Evolutionary conservation across 192 early-diverging fungal genomes (phyloP).

Genomic region (Coemansia guatemalensis): DNA sequence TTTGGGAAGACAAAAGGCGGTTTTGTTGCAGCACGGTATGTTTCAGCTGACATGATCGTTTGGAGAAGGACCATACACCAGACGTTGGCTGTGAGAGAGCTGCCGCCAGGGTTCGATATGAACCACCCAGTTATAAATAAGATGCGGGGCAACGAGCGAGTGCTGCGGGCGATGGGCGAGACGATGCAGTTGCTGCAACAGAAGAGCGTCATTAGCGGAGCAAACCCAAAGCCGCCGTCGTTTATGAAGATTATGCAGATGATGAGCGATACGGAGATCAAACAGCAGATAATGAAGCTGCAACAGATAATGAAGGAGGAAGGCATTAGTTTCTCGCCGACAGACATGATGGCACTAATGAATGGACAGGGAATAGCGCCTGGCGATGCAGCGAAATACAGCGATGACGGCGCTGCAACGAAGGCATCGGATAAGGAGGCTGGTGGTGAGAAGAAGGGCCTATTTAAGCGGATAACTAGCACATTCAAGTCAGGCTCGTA

Average conservation of each 20-base stretch:
- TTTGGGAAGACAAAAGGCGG: too few relatives aligned
- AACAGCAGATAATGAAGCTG: constrained; percentile 14
- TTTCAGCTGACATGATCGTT: neutral
- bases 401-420: neutral
- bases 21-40: neutral
- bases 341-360: constrained; percentile 29
- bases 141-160: constrained; percentile 25
- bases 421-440: neutral
- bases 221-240: constrained; percentile 24
- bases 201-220: constrained; percentile 17
- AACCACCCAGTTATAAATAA: constrained; percentile 21
- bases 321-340: constrained; percentile 30
- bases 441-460: constrained; percentile 5
- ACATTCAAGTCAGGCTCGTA: constrained; percentile 24
- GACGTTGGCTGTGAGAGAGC: neutral
- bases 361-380: neutral
- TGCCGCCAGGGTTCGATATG: constrained; percentile 10
- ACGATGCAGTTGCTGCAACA: constrained; percentile 26
- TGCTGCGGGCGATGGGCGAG: constrained; percentile 15
- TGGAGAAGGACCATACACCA: constrained; percentile 6
- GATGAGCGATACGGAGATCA: constrained; percentile 32
- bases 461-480: constrained; percentile 17
- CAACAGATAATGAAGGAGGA: constrained; percentile 31
- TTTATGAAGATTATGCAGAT: constrained; percentile 42
- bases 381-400: neutral